Base-by-base conservation (phyloP, 2,329 filamentous ascomycete genomes). In the Aureobasidium sp. region DNA sequence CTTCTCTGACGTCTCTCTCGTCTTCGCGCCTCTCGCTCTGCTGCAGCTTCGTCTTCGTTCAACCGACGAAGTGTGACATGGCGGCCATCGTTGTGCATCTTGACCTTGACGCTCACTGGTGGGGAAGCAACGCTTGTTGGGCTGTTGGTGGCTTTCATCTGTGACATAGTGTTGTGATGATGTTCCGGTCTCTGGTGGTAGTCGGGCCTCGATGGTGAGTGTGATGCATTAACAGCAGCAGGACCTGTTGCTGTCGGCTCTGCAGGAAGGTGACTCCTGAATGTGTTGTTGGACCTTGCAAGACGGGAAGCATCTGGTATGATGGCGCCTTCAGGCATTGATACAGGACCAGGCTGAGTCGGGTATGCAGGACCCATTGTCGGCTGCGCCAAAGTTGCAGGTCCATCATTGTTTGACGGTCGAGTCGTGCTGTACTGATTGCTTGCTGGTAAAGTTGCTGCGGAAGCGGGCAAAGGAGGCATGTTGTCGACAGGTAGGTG, bases 51-150 rank as follows among this genome's bases (percentile, higher is more conserved):
- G 72, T 85, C 81, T 67, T 85, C 82, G 12, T 82, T 84, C 29
- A 87, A 74, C 14, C 84, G 77, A 31, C 84, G 78, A 8, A 87
- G 76, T 2, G 85, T 87, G 39, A 87, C 83, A 67, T 85, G 82
- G 8, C 83, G 79, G 27, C 84, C 84, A 65, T 87, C 83, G 63
- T 82, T 81, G 71, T 86, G 84, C 79, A 86, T 84, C 69, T 85
- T 85, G 45, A 87, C 80, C 70, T 86, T 85, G 61, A 87, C 80
- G 34, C 81, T 84, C 51, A 86, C 82, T 2, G 84, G 83, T n/a
- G 83, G 83, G 0, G 82, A 84, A 27, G 77, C 77, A 34, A 53
- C 29, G 37, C 36, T 58, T 29, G 52, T 22, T 22, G 42, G 36
- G 15, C 60, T 51, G 42, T 22, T 48, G 17, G 39, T n/a, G 8